Evolutionary conservation across 805 yeast genomes (phyloP), one percentile per base, ranked within the genome.

Genomic region (Saccharomycopsis synnaedendra): DNA sequence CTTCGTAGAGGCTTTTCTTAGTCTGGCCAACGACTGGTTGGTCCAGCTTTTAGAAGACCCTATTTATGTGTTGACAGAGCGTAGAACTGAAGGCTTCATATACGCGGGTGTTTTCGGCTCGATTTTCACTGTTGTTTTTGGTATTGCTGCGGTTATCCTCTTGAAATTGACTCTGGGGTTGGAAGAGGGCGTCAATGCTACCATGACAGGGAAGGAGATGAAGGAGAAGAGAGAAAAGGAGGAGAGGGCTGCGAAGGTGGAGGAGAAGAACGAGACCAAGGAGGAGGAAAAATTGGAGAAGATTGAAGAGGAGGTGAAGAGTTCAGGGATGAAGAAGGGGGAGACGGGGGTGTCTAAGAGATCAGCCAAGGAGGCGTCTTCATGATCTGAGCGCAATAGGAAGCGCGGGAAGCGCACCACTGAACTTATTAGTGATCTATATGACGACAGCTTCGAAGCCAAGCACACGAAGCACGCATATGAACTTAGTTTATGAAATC

Each of bases 51-150:
- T 64, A 39, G 55, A 52, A 4, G 69, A 69, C 47, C 85, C 85
- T 30, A 49, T 69, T 11, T 56, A 55, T 9, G 68, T 76, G 1
- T 54, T 78, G 30, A 51, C 64, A 31, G 58, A 62, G 28, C 67
- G 74, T 52, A 83, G 83, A 3, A 61, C 69, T 40, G 77, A 74
- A 54, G 75, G 75, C 43, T 64, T 73, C 11, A 57, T 70, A 33
- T 77, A 74, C 56, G 64, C 75, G 31, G 64, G 69, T 10, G 62
- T 66, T 11, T 60, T 72, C 40, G 61, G 76, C 11, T 51, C 68
- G 10, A 47, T 63, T 2, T 62, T 74, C 43, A 65, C 76, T 4
- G 43, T 75, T 9, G 53, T 62, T 5, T 66, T 78, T 55, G 76
- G 75, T 3, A 5, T 66, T 0, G 60, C 70, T 58, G 71, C 74